Base-by-base conservation (phyloP, 371 early-diverging fungal genomes). In the Saksenaea vasiformis region DNA sequence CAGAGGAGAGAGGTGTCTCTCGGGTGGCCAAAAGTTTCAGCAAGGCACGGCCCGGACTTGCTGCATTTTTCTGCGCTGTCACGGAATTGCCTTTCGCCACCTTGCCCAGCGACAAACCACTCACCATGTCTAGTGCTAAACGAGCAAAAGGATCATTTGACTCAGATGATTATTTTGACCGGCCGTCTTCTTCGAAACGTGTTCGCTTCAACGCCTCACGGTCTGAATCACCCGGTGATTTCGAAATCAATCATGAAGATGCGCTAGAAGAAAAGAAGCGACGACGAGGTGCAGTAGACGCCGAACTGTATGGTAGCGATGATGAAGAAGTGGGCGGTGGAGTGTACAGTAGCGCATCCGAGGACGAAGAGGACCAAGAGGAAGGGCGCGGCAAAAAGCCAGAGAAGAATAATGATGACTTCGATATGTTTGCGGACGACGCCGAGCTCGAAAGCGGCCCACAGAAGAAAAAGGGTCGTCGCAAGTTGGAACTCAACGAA, bases 381-480 rank as follows among this genome's bases (percentile, higher is more conserved):
- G 61, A 71, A 56, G 38, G 57, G 14, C 62, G 66, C 37, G 39
- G 58, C 41, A 72, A 64, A 43, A 24, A 66, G 36, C 28, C 71
- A 35, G 61, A 68, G 34, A 72, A 79, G n/a, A 78, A 74, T 8
- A 72, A 59, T 17, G 86, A 80, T 17, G 83, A 81, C 44, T 78
- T 85, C 44, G 87, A 89, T 62, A 90, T 90, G 87, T 90, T 90
- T 82, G 82, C 78, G 17, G 76, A 62, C 1, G 79, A 74, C 27
- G 61, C 60, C 1, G 66, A 56, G 5, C 63, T 63, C 14, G 66
- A 69, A 41, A 62, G 66, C 11, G 56, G 65, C 15, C 55, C 68
- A 34, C 31, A 22, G 5, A 68, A 68, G 43, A 69, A 61, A 13
- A 69, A 70, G 54, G 63, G 61, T 34, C 61, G 61, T 38, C 58